phyloP scores from a whole-genome alignment of 75 land plant genomes.

The Sequoia sempervirens region DNA sequence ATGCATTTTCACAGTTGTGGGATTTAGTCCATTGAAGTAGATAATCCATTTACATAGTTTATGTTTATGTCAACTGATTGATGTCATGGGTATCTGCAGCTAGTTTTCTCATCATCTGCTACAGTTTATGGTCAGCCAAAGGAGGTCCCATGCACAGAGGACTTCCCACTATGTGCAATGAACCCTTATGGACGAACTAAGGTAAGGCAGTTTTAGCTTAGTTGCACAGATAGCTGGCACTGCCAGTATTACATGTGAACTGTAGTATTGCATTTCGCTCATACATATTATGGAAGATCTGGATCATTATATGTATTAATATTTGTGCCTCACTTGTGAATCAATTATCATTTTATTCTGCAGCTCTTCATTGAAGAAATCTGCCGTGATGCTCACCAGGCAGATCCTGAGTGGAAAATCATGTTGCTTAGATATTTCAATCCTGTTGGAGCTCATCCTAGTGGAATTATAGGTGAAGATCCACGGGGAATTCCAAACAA shows the following conservation, averaged over 20 bases:
- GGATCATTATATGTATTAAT: not conserved
- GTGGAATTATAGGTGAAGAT: conserved; percentile 88
- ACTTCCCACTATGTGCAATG: conserved; percentile 50
- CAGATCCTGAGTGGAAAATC: conserved; percentile 80
- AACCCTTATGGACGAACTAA: conserved; percentile 92
- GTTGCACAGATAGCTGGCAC: not conserved
- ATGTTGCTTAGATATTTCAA: conserved; percentile 79
- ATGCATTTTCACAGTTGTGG: not conserved
- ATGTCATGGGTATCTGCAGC: conserved; percentile 38
- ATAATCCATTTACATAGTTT: not conserved
- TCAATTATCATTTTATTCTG: not conserved
- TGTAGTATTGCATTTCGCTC: not conserved
- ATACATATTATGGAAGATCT: not conserved
- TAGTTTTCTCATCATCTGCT: conserved; percentile 93
- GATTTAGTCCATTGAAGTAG: not conserved
- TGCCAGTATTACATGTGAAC: not conserved
- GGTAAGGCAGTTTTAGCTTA: conserved; percentile 27
- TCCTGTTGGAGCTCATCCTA: conserved; percentile 91
- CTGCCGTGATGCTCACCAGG: conserved; percentile 47
- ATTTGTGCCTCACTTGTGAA: not conserved
- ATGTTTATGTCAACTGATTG: not conserved
- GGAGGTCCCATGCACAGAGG: conserved; percentile 82
- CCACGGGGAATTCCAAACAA: conserved; percentile 90
- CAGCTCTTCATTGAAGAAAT: conserved; percentile 87
- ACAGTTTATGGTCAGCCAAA: conserved; percentile 95